Evolutionary conservation across 805 yeast species (phyloP).

Genomic region (Sugiyamaella americana): DNA sequence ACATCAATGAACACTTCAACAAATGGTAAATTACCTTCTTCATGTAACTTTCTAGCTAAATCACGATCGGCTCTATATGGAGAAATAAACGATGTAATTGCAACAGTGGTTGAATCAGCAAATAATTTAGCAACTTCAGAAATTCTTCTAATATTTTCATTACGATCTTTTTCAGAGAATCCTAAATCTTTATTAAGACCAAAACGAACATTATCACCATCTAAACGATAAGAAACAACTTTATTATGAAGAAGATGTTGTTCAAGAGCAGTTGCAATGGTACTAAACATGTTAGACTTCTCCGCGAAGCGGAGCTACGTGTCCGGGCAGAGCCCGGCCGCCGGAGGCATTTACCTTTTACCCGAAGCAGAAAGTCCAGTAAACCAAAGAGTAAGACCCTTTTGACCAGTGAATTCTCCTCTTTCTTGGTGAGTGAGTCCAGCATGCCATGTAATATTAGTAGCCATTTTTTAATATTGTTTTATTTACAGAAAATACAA

Average conservation of each 20-base stretch:
- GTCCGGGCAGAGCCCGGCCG: background rate
- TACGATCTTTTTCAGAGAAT: constrained; percentile 83
- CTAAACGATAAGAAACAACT: constrained; percentile 76
- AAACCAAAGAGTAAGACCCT: constrained; percentile 89
- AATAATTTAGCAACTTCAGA: constrained; percentile 91
- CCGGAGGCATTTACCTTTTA: constrained; percentile 33
- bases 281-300: constrained; percentile 33
- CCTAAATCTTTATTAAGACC: constrained; percentile 95
- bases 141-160: constrained; percentile 91
- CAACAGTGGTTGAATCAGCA: constrained; percentile 84
- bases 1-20: constrained; percentile 90
- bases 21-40: constrained; percentile 67
- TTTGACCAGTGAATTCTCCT: constrained; percentile 60
- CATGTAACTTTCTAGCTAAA: constrained; percentile 79
- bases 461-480: constrained; percentile 57
- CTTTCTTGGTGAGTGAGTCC: constrained; percentile 84
- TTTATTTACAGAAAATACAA: background rate
- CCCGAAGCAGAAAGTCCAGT: constrained; percentile 96
- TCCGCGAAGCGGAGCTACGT: background rate
- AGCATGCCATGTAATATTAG: constrained; percentile 95
- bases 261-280: constrained; percentile 92
- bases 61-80: constrained; percentile 85
- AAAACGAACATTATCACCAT: constrained; percentile 88
- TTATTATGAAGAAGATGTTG: constrained; percentile 67
- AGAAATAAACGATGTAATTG: constrained; percentile 87